Conservation (phyloP, 805 yeast genomes). For the Saccharomycopsis guyanensis region DNA sequence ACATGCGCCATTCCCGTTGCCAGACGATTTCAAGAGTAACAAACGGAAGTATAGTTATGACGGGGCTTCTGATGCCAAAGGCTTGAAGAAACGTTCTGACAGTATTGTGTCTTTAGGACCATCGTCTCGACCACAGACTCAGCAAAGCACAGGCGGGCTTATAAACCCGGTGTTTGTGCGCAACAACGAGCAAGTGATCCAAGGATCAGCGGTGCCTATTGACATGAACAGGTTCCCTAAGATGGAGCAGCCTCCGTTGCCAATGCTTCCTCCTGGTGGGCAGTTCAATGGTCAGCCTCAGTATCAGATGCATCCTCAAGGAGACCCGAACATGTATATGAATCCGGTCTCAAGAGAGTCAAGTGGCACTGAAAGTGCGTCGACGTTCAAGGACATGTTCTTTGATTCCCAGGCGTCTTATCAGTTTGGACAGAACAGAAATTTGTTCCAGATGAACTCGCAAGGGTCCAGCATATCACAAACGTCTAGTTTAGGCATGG, state of each 20-base stretch:
- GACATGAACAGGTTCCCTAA: neutral
- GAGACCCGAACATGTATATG: too few relatives aligned
- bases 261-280: neutral
- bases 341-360: neutral
- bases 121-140: neutral
- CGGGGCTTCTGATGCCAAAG: neutral
- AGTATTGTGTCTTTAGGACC: too few relatives aligned
- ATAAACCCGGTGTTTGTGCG: constrained; percentile 1
- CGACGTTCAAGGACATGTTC: neutral
- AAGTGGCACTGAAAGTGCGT: neutral
- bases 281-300: neutral
- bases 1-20: neutral
- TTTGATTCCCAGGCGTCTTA: neutral
- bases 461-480: too few relatives aligned
- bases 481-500: too few relatives aligned
- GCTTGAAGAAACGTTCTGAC: neutral
- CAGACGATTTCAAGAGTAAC: neutral
- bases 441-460: neutral
- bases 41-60: constrained; percentile 8
- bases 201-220: too few relatives aligned
- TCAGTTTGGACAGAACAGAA: neutral
- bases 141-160: neutral
- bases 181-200: too few relatives aligned
- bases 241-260: neutral
- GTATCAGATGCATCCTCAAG: too few relatives aligned